Conservation (phyloP, 2,329 filamentous ascomycete genomes). For the Hymenoscyphus fraxineus region DNA sequence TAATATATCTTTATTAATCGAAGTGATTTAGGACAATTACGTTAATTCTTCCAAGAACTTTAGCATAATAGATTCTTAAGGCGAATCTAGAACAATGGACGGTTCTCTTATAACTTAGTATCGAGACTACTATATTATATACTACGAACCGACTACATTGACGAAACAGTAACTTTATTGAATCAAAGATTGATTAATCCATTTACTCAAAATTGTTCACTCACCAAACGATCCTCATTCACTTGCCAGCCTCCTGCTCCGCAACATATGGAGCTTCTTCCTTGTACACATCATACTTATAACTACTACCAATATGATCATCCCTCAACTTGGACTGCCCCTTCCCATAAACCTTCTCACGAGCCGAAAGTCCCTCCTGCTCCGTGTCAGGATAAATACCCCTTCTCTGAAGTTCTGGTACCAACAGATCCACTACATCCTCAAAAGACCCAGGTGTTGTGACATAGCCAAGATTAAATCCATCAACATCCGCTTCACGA, state of each 20-base stretch:
- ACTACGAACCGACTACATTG: no score
- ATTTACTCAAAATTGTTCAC: no score
- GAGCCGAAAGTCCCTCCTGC: conserved; percentile 44
- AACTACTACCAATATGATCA: conserved; percentile 56
- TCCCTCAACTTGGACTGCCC: conserved; percentile 53
- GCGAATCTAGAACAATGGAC: no score
- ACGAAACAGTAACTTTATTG: no score
- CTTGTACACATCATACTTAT: conserved; percentile 60
- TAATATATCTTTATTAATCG: no score
- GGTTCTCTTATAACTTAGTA: no score
- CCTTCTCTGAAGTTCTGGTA: conserved; percentile 60
- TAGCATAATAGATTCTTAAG: no score
- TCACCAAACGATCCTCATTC: not conserved
- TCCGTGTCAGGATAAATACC: conserved; percentile 43
- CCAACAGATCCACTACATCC: conserved; percentile 61
- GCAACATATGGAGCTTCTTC: conserved; percentile 44
- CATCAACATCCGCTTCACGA: conserved; percentile 65
- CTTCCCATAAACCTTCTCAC: conserved; percentile 51
- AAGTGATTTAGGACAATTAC: no score
- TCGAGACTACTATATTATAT: no score
- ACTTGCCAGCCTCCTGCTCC: not conserved
- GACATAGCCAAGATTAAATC: conserved; percentile 70
- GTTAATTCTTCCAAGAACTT: no score
- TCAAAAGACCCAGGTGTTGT: conserved; percentile 64
- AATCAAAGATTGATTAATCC: no score